phyloP scores from a whole-genome alignment of 2,329 filamentous ascomycete genomes.

The Bipolaris cookei region DNA sequence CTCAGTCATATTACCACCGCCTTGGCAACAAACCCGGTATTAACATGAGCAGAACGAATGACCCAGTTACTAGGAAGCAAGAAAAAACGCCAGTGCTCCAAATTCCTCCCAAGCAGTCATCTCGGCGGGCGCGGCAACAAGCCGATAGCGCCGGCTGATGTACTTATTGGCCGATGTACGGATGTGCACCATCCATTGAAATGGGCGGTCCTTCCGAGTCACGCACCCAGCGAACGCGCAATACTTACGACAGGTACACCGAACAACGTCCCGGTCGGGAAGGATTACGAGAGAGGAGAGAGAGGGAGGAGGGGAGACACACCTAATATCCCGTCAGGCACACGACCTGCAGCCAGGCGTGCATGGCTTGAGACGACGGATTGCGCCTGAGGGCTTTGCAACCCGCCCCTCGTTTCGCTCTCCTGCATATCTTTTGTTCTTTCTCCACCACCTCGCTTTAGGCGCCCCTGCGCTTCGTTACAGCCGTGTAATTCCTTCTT shows the following conservation, averaged over 20 bases:
- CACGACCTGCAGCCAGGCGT: constrained; percentile 6
- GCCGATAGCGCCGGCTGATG: neutral
- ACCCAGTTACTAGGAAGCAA: too few relatives aligned
- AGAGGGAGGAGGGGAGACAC: neutral
- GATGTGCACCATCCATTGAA: neutral
- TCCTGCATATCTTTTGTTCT: constrained; percentile 9
- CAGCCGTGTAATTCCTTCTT: neutral
- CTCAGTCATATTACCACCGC: too few relatives aligned
- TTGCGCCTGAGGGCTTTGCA: constrained; percentile 5
- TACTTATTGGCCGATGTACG: constrained; percentile 7
- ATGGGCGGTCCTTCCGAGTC: too few relatives aligned
- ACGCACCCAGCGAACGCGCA: too few relatives aligned
- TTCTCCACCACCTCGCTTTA: neutral
- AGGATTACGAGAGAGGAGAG: too few relatives aligned
- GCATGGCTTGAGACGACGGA: constrained; percentile 8
- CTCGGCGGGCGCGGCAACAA: too few relatives aligned
- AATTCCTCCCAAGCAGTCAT: too few relatives aligned
- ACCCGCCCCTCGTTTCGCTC: constrained; percentile 7
- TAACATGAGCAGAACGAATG: too few relatives aligned
- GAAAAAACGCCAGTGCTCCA: too few relatives aligned
- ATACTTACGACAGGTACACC: too few relatives aligned
- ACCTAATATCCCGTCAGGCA: neutral
- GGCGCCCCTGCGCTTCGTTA: neutral
- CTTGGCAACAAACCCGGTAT: too few relatives aligned
- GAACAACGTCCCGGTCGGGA: too few relatives aligned